Percentiles rank a stretch among this genome's conserved stretches.
phyloP scores from a whole-genome alignment of 805 yeast species.

The Alloascoidea hylecoeti region DNA sequence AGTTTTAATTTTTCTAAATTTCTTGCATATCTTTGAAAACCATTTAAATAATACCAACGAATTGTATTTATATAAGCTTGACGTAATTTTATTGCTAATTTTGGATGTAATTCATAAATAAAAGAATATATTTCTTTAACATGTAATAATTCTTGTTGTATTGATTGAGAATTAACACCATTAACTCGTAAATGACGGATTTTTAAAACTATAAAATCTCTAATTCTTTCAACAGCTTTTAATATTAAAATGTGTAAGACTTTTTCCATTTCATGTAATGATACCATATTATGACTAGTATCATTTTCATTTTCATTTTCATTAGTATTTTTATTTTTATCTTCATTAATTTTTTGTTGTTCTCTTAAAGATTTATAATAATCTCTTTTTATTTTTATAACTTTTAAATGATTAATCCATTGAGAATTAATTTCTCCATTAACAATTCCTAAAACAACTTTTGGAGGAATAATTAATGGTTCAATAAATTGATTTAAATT shows the following conservation, averaged over 20 bases:
- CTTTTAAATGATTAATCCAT: slow-evolving; percentile 59
- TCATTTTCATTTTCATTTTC: slow-evolving; percentile 5
- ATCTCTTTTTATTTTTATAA: slow-evolving; percentile 41
- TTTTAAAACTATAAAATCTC: slow-evolving; percentile 50
- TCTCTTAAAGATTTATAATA: slow-evolving; percentile 29
- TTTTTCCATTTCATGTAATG: slow-evolving; percentile 13
- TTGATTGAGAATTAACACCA: slow-evolving; percentile 53
- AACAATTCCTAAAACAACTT: slow-evolving; percentile 40
- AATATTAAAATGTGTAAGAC: slow-evolving; percentile 33
- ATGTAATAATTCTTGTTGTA: slow-evolving; percentile 52
- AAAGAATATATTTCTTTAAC: slow-evolving; percentile 52
- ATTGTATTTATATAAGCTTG: slow-evolving; percentile 80
- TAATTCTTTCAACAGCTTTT: slow-evolving; percentile 62
- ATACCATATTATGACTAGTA: slow-evolving; percentile 9
- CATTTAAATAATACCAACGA: slow-evolving; percentile 81
- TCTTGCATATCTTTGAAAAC: slow-evolving; percentile 63
- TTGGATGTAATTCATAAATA: slow-evolving; percentile 35
- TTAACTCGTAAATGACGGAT: slow-evolving; percentile 58
- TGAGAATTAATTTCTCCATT: slow-evolving; percentile 37
- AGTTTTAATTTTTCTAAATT: slow-evolving; percentile 53
- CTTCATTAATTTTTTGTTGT: slow-evolving; percentile 7
- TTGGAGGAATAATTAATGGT: slow-evolving; percentile 66
- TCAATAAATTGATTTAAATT: slow-evolving; percentile 63
- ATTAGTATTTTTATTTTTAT: slow-evolving; percentile 3
- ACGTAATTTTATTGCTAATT: slow-evolving; percentile 57